phyloP scores from a whole-genome alignment of 495 filamentous ascomycete species.

The Cercophora samala region DNA sequence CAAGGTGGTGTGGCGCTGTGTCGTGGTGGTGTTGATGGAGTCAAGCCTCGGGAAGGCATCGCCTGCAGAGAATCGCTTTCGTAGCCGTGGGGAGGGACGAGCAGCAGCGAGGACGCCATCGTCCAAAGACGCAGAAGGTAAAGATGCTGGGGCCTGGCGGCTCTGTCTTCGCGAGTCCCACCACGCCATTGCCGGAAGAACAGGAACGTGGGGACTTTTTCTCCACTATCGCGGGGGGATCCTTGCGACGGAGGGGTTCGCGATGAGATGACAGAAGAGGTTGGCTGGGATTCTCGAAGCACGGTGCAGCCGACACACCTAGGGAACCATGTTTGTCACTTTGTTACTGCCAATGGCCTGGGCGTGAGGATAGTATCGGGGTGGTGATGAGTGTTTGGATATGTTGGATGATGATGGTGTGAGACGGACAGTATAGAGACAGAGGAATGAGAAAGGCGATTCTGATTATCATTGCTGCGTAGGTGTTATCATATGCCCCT shows the following conservation, averaged over 20 bases:
- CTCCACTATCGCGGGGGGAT: slow-evolving; percentile 10
- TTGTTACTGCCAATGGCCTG: not conserved
- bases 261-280: slow-evolving; percentile 11
- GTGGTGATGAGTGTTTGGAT: not conserved
- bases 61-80: slow-evolving; percentile 23
- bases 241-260: slow-evolving; percentile 4
- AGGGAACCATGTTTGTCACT: not conserved
- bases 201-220: slow-evolving; percentile 3
- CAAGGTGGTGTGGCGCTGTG: slow-evolving; percentile 3
- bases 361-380: not conserved
- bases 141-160: slow-evolving; percentile 2
- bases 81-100: slow-evolving; percentile 9
- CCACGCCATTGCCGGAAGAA: slow-evolving; percentile 29
- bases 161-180: slow-evolving; percentile 23
- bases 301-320: slow-evolving; percentile 1
- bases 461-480: not conserved
- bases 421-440: not conserved
- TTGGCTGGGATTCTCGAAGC: slow-evolving; percentile 8
- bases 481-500: not conserved
- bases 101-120: not conserved
- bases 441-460: not conserved
- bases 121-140: slow-evolving; percentile 1
- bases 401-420: not conserved
- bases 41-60: slow-evolving; percentile 28
- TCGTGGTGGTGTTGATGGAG: not conserved